These are phyloP conservation scores for Termitomyces sp. DNA, from an alignment of 768 basidiomycete genomes.

Conservation along the genomic window DNA sequence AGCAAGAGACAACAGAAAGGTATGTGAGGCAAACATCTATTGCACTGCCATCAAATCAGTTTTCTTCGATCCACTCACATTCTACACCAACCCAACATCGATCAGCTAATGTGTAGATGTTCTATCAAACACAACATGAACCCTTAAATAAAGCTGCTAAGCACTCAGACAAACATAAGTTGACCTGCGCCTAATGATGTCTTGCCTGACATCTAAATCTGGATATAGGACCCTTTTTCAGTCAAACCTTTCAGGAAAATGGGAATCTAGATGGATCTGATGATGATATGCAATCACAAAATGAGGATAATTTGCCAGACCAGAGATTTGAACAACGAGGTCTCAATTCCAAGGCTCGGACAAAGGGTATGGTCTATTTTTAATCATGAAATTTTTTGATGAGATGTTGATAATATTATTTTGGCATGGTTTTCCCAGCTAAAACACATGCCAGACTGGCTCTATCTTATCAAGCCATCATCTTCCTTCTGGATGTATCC, in stretches of 20 bases:
- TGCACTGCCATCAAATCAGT: neutral
- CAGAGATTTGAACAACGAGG: neutral
- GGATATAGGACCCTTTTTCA: neutral
- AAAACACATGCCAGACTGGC: neutral
- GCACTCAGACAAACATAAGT: neutral
- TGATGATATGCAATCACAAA: neutral
- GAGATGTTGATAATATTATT: neutral
- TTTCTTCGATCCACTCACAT: neutral
- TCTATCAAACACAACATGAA: neutral
- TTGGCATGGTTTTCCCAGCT: neutral
- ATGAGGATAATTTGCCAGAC: neutral
- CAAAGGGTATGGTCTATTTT: neutral
- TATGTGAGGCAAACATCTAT: neutral
- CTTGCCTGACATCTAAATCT: neutral
- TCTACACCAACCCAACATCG: neutral
- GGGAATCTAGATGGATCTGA: neutral
- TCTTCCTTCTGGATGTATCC: neutral
- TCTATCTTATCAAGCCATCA: neutral
- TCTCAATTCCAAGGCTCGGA: neutral
- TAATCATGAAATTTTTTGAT: neutral
- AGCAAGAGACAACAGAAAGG: neutral
- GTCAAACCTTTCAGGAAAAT: neutral
- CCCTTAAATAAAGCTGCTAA: neutral
- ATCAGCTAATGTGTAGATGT: neutral
- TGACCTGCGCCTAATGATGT: neutral